phyloP scores from a whole-genome alignment of 805 yeast species.

The Saccharomycopsis fermentans region DNA sequence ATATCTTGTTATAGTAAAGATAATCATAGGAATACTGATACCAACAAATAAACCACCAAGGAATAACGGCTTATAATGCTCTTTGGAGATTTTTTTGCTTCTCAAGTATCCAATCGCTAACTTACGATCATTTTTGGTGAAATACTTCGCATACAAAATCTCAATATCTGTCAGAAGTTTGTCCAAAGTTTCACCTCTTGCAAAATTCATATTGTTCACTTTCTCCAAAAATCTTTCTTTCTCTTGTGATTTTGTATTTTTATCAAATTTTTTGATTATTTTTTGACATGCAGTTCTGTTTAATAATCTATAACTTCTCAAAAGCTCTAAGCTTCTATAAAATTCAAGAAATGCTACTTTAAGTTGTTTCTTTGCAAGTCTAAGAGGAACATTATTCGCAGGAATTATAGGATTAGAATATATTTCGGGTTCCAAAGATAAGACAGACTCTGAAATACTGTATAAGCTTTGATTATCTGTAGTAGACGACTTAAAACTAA shows the following conservation, averaged over 20 bases:
- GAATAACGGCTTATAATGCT: conserved; percentile 36
- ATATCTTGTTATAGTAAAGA: conserved; percentile 41
- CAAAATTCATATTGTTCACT: conserved; percentile 48
- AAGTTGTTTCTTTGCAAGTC: conserved; percentile 53
- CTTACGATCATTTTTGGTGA: conserved; percentile 62
- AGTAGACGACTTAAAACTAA: not conserved
- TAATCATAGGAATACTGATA: conserved; percentile 55
- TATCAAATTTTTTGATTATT: conserved; percentile 84
- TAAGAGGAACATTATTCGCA: conserved; percentile 27
- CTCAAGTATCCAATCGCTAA: conserved; percentile 60
- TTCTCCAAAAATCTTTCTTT: conserved; percentile 44
- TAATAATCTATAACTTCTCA: conserved; percentile 59
- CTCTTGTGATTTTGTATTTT: conserved; percentile 40
- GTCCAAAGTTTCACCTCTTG: conserved; percentile 57
- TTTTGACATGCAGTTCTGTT: conserved; percentile 87
- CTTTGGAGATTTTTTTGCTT: conserved; percentile 30
- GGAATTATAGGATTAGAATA: conserved; percentile 34
- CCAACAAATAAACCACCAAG: conserved; percentile 63
- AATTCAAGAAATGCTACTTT: conserved; percentile 62
- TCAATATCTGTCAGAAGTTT: conserved; percentile 53
- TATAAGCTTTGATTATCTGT: conserved; percentile 17
- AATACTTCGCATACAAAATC: conserved; percentile 52
- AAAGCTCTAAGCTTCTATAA: conserved; percentile 61
- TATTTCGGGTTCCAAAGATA: conserved; percentile 18
- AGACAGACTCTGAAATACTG: not conserved